Percentiles rank a stretch among this genome's conserved stretches.
phyloP scores from a whole-genome alignment of 2,329 filamentous ascomycete species.

The Rhynchosporium agropyri region DNA sequence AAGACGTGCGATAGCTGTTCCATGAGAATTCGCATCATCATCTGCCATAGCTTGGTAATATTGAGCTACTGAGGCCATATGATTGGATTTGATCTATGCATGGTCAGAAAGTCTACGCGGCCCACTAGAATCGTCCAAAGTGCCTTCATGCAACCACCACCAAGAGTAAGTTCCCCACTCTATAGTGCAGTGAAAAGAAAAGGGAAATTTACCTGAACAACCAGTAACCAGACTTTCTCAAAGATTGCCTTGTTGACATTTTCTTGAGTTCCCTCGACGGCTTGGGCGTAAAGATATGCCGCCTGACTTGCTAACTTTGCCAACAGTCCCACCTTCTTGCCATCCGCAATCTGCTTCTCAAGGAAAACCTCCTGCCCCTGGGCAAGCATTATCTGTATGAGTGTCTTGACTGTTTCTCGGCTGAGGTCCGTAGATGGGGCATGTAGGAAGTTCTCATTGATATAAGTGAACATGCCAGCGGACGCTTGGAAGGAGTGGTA shows the following conservation, averaged over 20 bases:
- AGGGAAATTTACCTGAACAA: conserved; percentile 66
- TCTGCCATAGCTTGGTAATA: conserved; percentile 94
- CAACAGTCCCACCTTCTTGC: conserved; percentile 88
- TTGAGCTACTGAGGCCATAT: conserved; percentile 84
- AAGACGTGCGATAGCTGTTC: conserved; percentile 79
- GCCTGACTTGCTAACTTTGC: conserved; percentile 94
- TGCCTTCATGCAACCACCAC: background rate
- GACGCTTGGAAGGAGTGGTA: conserved; percentile 99
- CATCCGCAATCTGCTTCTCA: conserved; percentile 91
- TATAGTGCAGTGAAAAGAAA: background rate
- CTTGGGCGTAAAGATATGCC: conserved; percentile 83
- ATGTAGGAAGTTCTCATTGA: conserved; percentile 99
- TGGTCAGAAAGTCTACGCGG: conserved; percentile 24
- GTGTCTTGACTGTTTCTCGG: conserved; percentile 89
- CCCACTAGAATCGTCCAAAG: background rate
- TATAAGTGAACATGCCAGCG: conserved; percentile 99
- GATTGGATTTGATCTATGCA: conserved; percentile 70
- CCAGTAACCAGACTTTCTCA: conserved; percentile 87
- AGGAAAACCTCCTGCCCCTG: conserved; percentile 97
- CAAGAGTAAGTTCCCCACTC: background rate
- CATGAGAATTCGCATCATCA: conserved; percentile 84
- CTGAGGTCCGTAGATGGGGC: conserved; percentile 96
- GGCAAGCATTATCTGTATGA: conserved; percentile 91
- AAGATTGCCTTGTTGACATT: conserved; percentile 91
- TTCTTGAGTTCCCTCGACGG: conserved; percentile 86